A percentile compares a stretch with the other conserved stretches of the same genome.
Evolutionary conservation across 192 early-diverging fungal species (phyloP).

Genomic region (Rhizoclosmatium sp.): DNA sequence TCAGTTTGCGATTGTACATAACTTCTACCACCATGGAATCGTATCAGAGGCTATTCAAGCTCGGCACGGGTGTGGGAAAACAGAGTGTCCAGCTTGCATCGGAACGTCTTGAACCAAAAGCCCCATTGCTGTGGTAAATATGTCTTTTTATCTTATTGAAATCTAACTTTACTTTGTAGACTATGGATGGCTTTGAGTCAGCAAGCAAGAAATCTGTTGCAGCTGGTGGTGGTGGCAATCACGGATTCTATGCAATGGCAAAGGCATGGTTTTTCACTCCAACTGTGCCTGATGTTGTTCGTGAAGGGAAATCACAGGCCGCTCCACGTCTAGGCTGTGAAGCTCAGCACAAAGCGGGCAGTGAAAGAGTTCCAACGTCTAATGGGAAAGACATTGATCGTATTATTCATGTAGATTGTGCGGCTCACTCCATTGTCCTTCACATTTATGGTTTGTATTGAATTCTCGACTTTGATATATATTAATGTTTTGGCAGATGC

Average conservation of each 20-base stretch:
- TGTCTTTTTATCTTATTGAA: background rate
- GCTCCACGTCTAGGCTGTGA: background rate
- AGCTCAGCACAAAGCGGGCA: background rate
- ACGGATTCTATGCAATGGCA: background rate
- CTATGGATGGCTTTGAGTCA: conserved; percentile 15
- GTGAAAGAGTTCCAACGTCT: background rate
- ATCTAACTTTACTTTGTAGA: background rate
- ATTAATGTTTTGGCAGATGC: background rate
- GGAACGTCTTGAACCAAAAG: background rate
- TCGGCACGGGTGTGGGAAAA: background rate
- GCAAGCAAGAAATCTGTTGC: background rate
- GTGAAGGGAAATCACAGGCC: no score
- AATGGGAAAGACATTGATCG: conserved; percentile 1
- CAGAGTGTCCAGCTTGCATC: background rate
- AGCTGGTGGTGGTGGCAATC: conserved; percentile 9
- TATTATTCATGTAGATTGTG: conserved; percentile 16
- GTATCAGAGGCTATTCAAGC: background rate
- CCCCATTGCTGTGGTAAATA: conserved; percentile 4
- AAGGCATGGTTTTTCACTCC: background rate
- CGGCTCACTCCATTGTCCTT: background rate
- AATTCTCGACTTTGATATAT: background rate
- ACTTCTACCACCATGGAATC: background rate
- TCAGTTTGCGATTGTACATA: background rate
- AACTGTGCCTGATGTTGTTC: background rate
- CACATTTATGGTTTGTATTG: background rate